Conservation (phyloP, 495 filamentous ascomycete species). For the Pseudomonodictys pantanalensis region DNA sequence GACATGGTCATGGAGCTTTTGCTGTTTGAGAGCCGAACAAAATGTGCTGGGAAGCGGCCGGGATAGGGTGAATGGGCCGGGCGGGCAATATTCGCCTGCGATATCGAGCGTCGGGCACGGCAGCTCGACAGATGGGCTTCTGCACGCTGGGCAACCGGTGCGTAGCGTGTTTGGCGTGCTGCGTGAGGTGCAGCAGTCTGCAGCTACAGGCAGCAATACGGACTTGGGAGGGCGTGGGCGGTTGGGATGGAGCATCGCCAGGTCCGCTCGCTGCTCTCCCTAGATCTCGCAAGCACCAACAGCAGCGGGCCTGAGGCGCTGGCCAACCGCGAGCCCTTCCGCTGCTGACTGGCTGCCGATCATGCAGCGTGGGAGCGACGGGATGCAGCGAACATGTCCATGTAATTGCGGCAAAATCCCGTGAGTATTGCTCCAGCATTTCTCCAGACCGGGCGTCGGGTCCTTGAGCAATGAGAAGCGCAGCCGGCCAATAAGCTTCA, state of each 20-base stretch:
- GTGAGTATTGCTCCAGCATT: conserved; percentile 22
- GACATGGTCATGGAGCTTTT: conserved; percentile 27
- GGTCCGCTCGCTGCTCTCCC: no score
- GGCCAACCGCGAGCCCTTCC: conserved; percentile 21
- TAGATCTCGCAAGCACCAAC: conserved; percentile 18
- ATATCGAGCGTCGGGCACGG: not conserved
- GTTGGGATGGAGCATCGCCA: conserved; percentile 3
- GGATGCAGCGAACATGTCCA: conserved; percentile 23
- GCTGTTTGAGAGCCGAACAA: conserved; percentile 31
- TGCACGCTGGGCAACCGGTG: conserved; percentile 6
- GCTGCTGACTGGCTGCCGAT: conserved; percentile 26
- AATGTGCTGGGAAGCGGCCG: conserved; percentile 4
- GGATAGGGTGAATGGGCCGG: conserved; percentile 1
- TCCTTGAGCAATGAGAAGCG: not conserved
- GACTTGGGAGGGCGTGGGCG: conserved; percentile 11
- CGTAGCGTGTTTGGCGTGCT: conserved; percentile 27
- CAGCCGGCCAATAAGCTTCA: conserved; percentile 26
- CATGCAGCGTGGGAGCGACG: conserved; percentile 25
- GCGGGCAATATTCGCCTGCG: conserved; percentile 3
- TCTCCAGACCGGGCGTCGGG: conserved; percentile 24
- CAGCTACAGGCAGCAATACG: conserved; percentile 22
- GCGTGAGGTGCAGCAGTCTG: conserved; percentile 15
- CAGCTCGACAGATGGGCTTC: not conserved
- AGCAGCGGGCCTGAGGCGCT: conserved; percentile 11
- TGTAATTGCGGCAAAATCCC: conserved; percentile 34